Evolutionary conservation across 2,329 filamentous ascomycete genomes (phyloP).

Genomic region (Berkeleyomyces basicola): DNA sequence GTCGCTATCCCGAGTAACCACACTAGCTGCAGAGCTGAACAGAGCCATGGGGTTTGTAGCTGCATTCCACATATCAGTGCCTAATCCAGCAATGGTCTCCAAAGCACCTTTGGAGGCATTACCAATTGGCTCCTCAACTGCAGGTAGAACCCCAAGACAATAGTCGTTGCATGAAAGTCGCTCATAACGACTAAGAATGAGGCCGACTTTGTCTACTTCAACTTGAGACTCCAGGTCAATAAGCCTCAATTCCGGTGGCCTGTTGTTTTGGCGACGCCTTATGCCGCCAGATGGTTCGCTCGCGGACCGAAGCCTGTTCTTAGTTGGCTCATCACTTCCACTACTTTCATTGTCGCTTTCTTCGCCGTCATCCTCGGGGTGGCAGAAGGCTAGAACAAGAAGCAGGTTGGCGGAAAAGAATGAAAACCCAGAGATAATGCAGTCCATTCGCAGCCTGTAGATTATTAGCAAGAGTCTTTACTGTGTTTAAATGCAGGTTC

Average conservation of each 20-base stretch:
- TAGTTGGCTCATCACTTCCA: slow-evolving; percentile 16
- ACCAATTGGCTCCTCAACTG: slow-evolving; percentile 32
- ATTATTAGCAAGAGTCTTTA: slow-evolving; percentile 17
- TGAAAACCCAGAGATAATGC: slow-evolving; percentile 92
- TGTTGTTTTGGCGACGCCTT: slow-evolving; percentile 57
- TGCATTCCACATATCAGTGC: slow-evolving; percentile 73
- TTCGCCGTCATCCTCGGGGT: slow-evolving; percentile 52
- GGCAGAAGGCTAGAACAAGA: slow-evolving; percentile 80
- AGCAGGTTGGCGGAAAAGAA: slow-evolving; percentile 87
- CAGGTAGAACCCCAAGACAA: slow-evolving; percentile 68
- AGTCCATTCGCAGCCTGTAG: slow-evolving; percentile 78
- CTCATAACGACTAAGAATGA: slow-evolving; percentile 76
- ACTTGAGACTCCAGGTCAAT: slow-evolving; percentile 80
- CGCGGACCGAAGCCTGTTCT: slow-evolving; percentile 23
- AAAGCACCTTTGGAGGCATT: slow-evolving; percentile 48
- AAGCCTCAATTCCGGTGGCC: slow-evolving; percentile 75
- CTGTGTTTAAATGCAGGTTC: background rate
- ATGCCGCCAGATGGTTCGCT: slow-evolving; percentile 49
- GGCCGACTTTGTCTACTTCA: slow-evolving; percentile 71
- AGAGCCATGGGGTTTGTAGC: slow-evolving; percentile 75
- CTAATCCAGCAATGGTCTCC: slow-evolving; percentile 55
- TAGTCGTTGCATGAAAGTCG: slow-evolving; percentile 79
- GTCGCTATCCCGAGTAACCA: slow-evolving; percentile 46
- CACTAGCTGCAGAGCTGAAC: slow-evolving; percentile 73
- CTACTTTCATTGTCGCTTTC: slow-evolving; percentile 17